These are phyloP conservation scores for Garcia nutans DNA, from an alignment of 345 rosid species.

Conservation along the genomic window DNA sequence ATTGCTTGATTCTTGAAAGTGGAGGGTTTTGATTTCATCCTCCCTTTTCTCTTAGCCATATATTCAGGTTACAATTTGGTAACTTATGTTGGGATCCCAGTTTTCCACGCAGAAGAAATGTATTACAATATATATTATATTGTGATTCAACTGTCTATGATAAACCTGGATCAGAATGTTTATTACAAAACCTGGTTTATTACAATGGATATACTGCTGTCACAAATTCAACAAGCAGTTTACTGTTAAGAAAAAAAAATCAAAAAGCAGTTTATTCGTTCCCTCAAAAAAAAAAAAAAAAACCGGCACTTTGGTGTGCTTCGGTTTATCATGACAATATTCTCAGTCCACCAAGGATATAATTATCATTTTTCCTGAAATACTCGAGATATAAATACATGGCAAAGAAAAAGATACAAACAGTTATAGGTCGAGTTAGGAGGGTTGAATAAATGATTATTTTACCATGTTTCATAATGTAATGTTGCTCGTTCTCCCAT, in stretches of 20 bases:
- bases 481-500: background rate
- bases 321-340: too few relatives aligned
- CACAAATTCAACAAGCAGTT: too few relatives aligned
- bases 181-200: too few relatives aligned
- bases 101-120: background rate
- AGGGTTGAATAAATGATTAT: background rate
- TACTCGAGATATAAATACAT: too few relatives aligned
- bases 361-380: too few relatives aligned
- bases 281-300: too few relatives aligned
- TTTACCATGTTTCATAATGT: background rate
- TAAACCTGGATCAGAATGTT: background rate
- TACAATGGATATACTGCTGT: too few relatives aligned
- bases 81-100: background rate
- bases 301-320: too few relatives aligned
- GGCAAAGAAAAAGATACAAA: background rate
- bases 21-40: background rate
- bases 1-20: background rate
- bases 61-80: background rate
- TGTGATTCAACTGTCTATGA: too few relatives aligned
- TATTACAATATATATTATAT: background rate
- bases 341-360: too few relatives aligned
- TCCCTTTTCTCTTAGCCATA: background rate
- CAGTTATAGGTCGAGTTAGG: background rate
- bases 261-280: too few relatives aligned
- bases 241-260: too few relatives aligned